Percentiles rank a stretch among this genome's conserved stretches.
Conservation (phyloP, 306 rosid genomes). For the Inga oerstediana region DNA sequence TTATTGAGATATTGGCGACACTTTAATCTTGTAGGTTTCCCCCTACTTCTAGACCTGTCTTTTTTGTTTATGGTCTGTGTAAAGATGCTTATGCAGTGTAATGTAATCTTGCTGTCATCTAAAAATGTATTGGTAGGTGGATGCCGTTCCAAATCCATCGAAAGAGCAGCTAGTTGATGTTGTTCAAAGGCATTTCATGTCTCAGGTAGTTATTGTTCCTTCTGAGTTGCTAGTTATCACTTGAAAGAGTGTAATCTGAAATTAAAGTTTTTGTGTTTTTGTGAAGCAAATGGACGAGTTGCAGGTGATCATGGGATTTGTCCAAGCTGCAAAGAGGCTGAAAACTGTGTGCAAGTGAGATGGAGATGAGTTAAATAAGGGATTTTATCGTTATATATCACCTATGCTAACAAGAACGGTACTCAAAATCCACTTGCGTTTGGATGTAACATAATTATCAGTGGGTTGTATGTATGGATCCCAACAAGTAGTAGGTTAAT, state of each 20-base stretch:
- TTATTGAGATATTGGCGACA: conserved; percentile 98
- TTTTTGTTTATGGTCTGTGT: neutral
- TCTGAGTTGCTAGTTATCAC: neutral
- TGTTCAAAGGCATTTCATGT: conserved; percentile 99
- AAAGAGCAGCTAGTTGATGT: conserved; percentile 90
- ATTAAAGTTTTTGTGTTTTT: neutral
- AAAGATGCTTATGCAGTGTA: conserved; percentile 11
- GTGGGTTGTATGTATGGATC: conserved; percentile 40
- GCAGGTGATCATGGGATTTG: conserved; percentile 95
- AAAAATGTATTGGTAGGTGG: conserved; percentile 58
- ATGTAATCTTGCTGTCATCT: conserved; percentile 23
- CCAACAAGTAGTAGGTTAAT: conserved; percentile 52
- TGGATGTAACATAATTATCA: conserved; percentile 64
- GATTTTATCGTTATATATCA: conserved; percentile 31
- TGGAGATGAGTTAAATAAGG: conserved; percentile 39
- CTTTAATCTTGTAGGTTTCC: conserved; percentile 80
- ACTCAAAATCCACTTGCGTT: conserved; percentile 52
- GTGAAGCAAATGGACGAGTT: conserved; percentile 96
- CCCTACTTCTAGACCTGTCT: neutral
- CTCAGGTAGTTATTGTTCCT: conserved; percentile 65
- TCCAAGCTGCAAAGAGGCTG: conserved; percentile 87
- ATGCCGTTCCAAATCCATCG: conserved; percentile 88
- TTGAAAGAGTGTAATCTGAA: conserved; percentile 17
- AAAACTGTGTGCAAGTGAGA: conserved; percentile 92
- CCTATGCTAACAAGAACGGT: conserved; percentile 68